Conservation (phyloP, 352 stramenopile genomes). For the Globisporangium lucens region DNA sequence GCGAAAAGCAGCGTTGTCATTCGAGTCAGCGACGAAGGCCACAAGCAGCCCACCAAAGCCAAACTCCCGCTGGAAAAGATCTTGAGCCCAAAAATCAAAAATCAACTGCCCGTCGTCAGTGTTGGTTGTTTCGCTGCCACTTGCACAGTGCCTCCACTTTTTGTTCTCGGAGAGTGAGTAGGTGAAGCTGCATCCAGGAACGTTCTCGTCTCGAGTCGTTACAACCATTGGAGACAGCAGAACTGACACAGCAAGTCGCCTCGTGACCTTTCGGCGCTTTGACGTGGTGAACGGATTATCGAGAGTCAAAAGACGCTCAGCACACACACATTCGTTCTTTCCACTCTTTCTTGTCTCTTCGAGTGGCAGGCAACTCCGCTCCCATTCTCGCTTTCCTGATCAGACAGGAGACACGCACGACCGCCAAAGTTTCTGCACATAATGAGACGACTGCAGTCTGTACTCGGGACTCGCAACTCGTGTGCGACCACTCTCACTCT, state of each 20-base stretch:
- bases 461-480: not conserved
- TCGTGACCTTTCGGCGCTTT: not conserved
- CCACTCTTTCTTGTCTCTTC: not conserved
- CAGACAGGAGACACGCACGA: not conserved
- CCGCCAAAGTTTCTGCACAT: not conserved
- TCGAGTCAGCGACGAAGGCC: no score
- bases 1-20: no score
- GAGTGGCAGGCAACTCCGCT: no score
- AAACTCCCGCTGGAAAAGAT: no score
- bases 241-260: not conserved
- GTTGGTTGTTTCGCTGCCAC: no score
- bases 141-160: not conserved
- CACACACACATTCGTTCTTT: not conserved
- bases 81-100: no score
- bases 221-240: not conserved
- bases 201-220: not conserved
- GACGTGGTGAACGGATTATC: not conserved
- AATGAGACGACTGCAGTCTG: not conserved
- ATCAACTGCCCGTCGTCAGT: no score
- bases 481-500: not conserved
- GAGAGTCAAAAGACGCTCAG: not conserved
- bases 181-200: not conserved
- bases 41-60: no score
- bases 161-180: not conserved
- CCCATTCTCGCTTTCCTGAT: not conserved